phyloP scores from a whole-genome alignment of 2,329 filamentous ascomycete species.

The Chalaropsis thielavioides region DNA sequence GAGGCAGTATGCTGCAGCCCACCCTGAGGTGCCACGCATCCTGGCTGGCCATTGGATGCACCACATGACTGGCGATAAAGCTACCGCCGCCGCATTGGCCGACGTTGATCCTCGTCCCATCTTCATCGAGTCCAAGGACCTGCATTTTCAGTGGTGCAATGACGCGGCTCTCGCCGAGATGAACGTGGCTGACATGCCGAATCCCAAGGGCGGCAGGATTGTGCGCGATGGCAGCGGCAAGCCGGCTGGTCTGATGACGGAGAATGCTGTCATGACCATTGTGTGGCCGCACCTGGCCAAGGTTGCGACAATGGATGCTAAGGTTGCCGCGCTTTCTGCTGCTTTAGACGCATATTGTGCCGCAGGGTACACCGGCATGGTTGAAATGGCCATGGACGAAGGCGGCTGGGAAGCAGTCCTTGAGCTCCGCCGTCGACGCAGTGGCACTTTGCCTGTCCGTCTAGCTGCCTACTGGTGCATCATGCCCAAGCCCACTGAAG shows the following conservation, averaged over 20 bases:
- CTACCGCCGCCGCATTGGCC: conserved; percentile 32
- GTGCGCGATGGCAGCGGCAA: conserved; percentile 35
- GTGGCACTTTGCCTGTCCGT: conserved; percentile 28
- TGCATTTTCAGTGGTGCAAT: conserved; percentile 45
- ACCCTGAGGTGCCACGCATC: conserved; percentile 35
- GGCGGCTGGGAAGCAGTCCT: conserved; percentile 38
- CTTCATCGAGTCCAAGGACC: conserved; percentile 41
- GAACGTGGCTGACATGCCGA: conserved; percentile 29
- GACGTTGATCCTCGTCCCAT: conserved; percentile 40
- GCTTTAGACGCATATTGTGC: conserved; percentile 37
- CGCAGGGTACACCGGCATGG: conserved; percentile 39
- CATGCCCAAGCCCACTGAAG: conserved; percentile 30
- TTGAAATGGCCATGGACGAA: conserved; percentile 50
- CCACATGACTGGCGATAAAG: conserved; percentile 32
- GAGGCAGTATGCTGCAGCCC: conserved; percentile 30
- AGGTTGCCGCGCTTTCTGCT: conserved; percentile 32
- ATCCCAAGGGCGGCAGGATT: conserved; percentile 38
- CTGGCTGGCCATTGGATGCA: conserved; percentile 44
- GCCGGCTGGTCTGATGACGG: conserved; percentile 36
- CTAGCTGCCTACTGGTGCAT: conserved; percentile 45
- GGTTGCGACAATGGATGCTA: conserved; percentile 34
- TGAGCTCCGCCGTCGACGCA: conserved; percentile 28
- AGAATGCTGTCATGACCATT: conserved; percentile 37
- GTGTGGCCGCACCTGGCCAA: conserved; percentile 41
- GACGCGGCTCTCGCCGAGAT: conserved; percentile 37